Conservation (phyloP, 2,329 filamentous ascomycete species). For the Pseudogymnoascus sp. region DNA sequence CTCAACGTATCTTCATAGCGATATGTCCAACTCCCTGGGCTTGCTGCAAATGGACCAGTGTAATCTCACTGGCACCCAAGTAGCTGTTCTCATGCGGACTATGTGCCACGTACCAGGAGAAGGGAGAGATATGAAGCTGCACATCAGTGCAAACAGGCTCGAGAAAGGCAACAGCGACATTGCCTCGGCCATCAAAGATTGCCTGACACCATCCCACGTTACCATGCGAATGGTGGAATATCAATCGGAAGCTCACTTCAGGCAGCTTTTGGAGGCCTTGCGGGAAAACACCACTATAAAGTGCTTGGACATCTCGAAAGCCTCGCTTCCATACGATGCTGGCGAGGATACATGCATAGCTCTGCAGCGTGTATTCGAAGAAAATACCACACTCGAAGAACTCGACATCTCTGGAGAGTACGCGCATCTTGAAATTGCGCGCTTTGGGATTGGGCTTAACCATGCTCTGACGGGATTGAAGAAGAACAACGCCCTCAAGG, state of each 20-base stretch:
- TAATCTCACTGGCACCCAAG: slow-evolving; percentile 55
- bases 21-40: slow-evolving; percentile 52
- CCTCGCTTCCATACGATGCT: slow-evolving; percentile 62
- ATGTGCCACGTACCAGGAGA: slow-evolving; percentile 46
- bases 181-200: slow-evolving; percentile 42
- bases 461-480: slow-evolving; percentile 58
- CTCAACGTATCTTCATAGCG: slow-evolving; percentile 54
- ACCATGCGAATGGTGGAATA: slow-evolving; percentile 63
- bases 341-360: slow-evolving; percentile 59
- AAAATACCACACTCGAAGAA: slow-evolving; percentile 59
- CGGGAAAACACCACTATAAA: slow-evolving; percentile 55
- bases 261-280: slow-evolving; percentile 54
- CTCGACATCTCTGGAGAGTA: slow-evolving; percentile 66
- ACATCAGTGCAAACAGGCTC: slow-evolving; percentile 52
- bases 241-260: slow-evolving; percentile 39
- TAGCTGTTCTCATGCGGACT: slow-evolving; percentile 57
- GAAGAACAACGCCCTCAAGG: slow-evolving; percentile 53
- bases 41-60: slow-evolving; percentile 61
- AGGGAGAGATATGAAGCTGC: slow-evolving; percentile 53
- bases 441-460: slow-evolving; percentile 62
- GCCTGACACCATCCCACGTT: slow-evolving; percentile 53
- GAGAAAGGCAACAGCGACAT: slow-evolving; percentile 44
- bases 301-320: slow-evolving; percentile 62
- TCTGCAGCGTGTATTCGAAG: slow-evolving; percentile 56
- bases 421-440: slow-evolving; percentile 62